Conservation (phyloP, 106 monocot genomes). For the Phalaenopsis equestris region DNA sequence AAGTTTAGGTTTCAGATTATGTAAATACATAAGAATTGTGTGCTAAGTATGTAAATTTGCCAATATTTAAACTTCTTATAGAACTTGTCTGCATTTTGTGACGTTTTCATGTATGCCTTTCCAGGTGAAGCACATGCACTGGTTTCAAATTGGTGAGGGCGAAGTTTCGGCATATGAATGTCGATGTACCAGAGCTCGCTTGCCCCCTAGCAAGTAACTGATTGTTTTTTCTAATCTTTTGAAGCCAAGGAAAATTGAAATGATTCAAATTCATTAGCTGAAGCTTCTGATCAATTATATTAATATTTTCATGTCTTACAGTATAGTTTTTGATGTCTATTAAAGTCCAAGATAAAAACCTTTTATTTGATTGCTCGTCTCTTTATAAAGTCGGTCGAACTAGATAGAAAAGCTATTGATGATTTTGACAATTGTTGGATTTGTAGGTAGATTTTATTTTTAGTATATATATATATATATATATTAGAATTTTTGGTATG, state of each 20-base stretch:
- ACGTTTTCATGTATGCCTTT: constrained; percentile 4
- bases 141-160: constrained; percentile 56
- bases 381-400: not conserved
- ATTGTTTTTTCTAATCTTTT: not conserved
- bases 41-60: not conserved
- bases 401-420: not conserved
- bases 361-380: not conserved
- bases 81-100: not conserved
- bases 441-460: too few relatives aligned
- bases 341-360: not conserved
- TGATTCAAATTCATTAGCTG: constrained; percentile 6
- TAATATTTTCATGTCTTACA: not conserved
- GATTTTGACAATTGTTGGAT: not conserved
- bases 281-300: constrained; percentile 7
- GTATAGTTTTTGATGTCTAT: not conserved
- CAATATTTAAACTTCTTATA: not conserved
- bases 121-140: constrained; percentile 96
- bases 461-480: too few relatives aligned
- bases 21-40: too few relatives aligned
- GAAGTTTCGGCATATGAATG: constrained; percentile 81
- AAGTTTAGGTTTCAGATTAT: too few relatives aligned
- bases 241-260: not conserved
- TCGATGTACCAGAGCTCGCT: constrained; percentile 71
- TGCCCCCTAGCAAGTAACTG: constrained; percentile 86
- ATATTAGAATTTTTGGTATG: too few relatives aligned